These are phyloP conservation scores for Leptomonas seymouri DNA, from an alignment of 208 protist species.

Conservation along the genomic window DNA sequence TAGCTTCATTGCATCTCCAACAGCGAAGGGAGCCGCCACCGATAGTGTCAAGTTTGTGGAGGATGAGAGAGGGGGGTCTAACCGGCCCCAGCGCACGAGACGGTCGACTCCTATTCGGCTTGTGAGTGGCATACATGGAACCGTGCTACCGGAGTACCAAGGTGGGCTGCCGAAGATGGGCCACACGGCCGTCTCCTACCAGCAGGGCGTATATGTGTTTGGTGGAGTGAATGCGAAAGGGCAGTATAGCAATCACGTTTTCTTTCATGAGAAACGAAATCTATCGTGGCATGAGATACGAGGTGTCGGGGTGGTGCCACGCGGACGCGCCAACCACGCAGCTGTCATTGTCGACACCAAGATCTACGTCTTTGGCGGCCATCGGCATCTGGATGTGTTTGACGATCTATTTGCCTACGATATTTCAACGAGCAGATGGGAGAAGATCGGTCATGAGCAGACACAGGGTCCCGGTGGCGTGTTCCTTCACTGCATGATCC, in stretches of 20 bases:
- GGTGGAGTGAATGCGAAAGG: slow-evolving; percentile 74
- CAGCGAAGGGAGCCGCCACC: not conserved
- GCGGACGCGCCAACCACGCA: slow-evolving; percentile 79
- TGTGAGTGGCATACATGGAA: slow-evolving; percentile 57
- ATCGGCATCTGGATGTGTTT: slow-evolving; percentile 76
- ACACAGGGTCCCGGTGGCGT: slow-evolving; percentile 72
- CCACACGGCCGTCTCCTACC: slow-evolving; percentile 79
- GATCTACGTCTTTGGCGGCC: slow-evolving; percentile 84
- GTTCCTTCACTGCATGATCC: slow-evolving; percentile 81
- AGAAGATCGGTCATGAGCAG: slow-evolving; percentile 72
- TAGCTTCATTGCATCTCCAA: not conserved
- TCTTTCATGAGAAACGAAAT: slow-evolving; percentile 77
- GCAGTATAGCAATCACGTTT: slow-evolving; percentile 67
- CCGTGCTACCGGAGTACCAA: slow-evolving; percentile 67
- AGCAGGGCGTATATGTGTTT: slow-evolving; percentile 78
- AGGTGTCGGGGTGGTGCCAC: slow-evolving; percentile 70
- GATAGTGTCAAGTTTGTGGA: slow-evolving; percentile 10
- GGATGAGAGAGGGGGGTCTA: not conserved
- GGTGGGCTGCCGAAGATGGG: slow-evolving; percentile 72
- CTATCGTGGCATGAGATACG: slow-evolving; percentile 82
- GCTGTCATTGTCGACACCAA: slow-evolving; percentile 64
- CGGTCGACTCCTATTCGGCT: slow-evolving; percentile 10
- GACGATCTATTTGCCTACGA: slow-evolving; percentile 82
- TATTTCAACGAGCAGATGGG: slow-evolving; percentile 66
- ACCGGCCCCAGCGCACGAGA: not conserved